Evolutionary conservation across 345 rosid genomes (phyloP), one percentile per base, ranked within the genome.

Genomic region (Rubroshorea leprosula): DNA sequence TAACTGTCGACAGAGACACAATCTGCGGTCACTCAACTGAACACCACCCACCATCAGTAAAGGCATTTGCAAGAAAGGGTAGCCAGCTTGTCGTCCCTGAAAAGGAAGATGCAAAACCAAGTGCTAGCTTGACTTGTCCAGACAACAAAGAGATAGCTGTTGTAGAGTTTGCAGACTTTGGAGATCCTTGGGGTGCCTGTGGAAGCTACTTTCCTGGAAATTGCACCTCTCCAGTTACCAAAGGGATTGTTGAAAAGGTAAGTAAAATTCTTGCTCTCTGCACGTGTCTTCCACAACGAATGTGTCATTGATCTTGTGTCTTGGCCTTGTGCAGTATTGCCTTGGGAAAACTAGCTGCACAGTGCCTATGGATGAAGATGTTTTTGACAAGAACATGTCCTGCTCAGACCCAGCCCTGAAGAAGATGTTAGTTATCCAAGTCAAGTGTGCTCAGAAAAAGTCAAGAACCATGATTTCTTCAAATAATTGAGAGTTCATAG

Each of bases 151-250:
- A 76, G 71, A 76, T 89, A n/a, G 54, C 62, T 13, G 71, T 68
- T 0, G 85, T 93, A 20, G 86, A 93, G 55, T 93, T 89, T 46
- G 94, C 96, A 3, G 83, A 91, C 79, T 93, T 71, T 24, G 97
- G 99, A 21, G 72, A 85, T 61, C 86, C 99, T 51, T 35, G 11
- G 19, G 97, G 99, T 20, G 9, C 66, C 20, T 93, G 99, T 62
- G 96, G 97, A 31, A 48, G 49, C 63, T 85, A 53, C 64, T 5
- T 19, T 1, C 25, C 35, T 47, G 99, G 94, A 50, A 70, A 76
- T 1, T 93, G 99, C 77, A 61, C 57, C 39, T 75, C 80, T 23
- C 63, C 85, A 3, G 58, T 14, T 25, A 65, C 93, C 35, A 85
- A 78, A 69, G 31, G 83, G 51, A 70, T 87, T 44, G 79, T 75